phyloP scores from a whole-genome alignment of 768 basidiomycete genomes.

The Termitomyces sp. region DNA sequence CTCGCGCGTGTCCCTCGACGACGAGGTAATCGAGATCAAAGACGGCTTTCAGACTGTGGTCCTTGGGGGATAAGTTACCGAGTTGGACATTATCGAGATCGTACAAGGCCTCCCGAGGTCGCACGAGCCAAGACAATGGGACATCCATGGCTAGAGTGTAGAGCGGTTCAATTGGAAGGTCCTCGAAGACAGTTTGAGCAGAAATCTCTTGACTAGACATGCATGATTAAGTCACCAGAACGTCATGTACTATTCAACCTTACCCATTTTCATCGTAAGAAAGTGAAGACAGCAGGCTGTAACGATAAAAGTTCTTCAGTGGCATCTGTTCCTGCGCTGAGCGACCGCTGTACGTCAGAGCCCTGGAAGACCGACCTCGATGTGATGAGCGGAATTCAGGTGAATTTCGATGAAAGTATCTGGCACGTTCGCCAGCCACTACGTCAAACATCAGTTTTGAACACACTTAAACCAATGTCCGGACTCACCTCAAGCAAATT shows the following conservation, averaged over 20 bases:
- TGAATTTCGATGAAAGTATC: conserved; percentile 71
- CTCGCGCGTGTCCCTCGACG: conserved; percentile 92
- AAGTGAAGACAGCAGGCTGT: conserved; percentile 52
- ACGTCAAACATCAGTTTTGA: background rate
- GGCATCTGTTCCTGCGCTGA: conserved; percentile 53
- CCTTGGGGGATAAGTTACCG: conserved; percentile 50
- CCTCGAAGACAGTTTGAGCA: conserved; percentile 57
- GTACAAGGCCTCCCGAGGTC: conserved; percentile 81
- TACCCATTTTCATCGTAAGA: conserved; percentile 71
- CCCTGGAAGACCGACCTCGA: conserved; percentile 49
- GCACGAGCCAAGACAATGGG: conserved; percentile 88
- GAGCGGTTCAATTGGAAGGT: conserved; percentile 80
- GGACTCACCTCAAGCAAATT: conserved; percentile 61
- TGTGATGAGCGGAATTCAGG: conserved; percentile 62
- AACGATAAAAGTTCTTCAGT: conserved; percentile 90
- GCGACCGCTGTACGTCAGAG: background rate
- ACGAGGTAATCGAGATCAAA: conserved; percentile 90
- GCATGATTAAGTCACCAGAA: background rate
- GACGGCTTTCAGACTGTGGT: conserved; percentile 65
- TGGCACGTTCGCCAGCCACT: conserved; percentile 65
- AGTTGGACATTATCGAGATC: conserved; percentile 97
- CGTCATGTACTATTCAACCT: conserved; percentile 15
- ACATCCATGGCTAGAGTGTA: conserved; percentile 94
- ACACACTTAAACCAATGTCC: background rate
- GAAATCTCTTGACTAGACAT: conserved; percentile 49